Percentiles rank a stretch among this genome's conserved stretches.
Conservation (phyloP, 2,329 filamentous ascomycete species). For the Trichothecium roseum region DNA sequence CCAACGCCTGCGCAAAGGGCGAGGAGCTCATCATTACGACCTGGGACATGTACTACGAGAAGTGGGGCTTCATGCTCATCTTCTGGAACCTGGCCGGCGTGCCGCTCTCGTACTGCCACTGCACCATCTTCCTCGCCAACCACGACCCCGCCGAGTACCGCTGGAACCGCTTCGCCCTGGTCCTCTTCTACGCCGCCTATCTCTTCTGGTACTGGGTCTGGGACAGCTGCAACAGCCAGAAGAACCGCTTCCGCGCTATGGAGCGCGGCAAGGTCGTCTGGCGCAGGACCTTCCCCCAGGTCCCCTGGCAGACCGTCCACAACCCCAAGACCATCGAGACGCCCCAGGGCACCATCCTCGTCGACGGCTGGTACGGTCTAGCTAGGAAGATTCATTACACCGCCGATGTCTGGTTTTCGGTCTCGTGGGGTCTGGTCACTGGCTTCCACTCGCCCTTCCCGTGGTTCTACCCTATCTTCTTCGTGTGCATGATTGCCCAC, state of each 20-base stretch:
- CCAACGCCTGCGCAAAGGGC: conserved; percentile 84
- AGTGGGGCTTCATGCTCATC: conserved; percentile 95
- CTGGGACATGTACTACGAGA: conserved; percentile 95
- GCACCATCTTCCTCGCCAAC: conserved; percentile 80
- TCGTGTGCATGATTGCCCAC: conserved; percentile 71
- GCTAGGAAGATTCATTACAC: conserved; percentile 55
- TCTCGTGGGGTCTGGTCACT: conserved; percentile 41
- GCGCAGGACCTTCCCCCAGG: conserved; percentile 76
- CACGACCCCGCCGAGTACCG: conserved; percentile 68
- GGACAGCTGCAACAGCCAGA: conserved; percentile 88
- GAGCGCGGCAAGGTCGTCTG: conserved; percentile 61
- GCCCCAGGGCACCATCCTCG: conserved; percentile 62
- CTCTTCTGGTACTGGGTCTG: conserved; percentile 82
- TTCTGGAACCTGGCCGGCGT: conserved; percentile 96
- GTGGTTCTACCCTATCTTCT: conserved; percentile 87
- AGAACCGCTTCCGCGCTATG: conserved; percentile 79
- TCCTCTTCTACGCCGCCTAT: conserved; percentile 57
- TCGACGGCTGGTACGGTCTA: conserved; percentile 74
- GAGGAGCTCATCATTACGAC: conserved; percentile 85
- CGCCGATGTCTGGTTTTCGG: conserved; percentile 36
- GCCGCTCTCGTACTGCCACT: conserved; percentile 86
- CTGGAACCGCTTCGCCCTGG: conserved; percentile 62
- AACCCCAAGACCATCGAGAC: conserved; percentile 73
- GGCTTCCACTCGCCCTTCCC: conserved; percentile 58
- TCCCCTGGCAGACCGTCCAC: conserved; percentile 76